Conservation (phyloP, 192 early-diverging fungal genomes). For the Funneliformis geosporum region DNA sequence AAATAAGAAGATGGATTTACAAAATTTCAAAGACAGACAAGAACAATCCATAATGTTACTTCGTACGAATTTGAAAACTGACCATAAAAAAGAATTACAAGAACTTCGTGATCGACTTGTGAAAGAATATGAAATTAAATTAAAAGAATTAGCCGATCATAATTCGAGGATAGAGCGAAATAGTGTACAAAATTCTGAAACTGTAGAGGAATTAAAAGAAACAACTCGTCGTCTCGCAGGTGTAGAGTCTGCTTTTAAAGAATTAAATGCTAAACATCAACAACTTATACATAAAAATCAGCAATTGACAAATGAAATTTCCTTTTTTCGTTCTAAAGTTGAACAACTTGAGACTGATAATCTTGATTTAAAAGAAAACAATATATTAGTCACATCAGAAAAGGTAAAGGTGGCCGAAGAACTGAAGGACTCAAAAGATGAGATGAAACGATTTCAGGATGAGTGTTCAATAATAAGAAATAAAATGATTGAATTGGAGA, state of each 20-base stretch:
- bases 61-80: not conserved
- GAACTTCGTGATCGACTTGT: conserved; percentile 1
- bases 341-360: not conserved
- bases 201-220: not conserved
- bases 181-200: not conserved
- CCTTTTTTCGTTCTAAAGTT: not conserved
- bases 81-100: conserved; percentile 8
- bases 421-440: not conserved
- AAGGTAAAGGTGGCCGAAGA: not conserved
- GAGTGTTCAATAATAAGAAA: not conserved
- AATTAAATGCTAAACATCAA: not conserved
- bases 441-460: not conserved
- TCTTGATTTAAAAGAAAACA: not conserved
- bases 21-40: not conserved
- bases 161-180: not conserved
- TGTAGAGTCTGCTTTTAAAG: not conserved
- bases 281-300: not conserved
- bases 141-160: not conserved
- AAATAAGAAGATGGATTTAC: not conserved
- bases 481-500: not conserved
- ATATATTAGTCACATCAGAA: not conserved
- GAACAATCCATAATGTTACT: not conserved
- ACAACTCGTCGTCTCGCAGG: not conserved
- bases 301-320: not conserved
- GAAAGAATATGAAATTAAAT: conserved; percentile 1